Evolutionary conservation across 805 yeast genomes (phyloP).

Genomic region (Saccharomycopsis guyanensis): DNA sequence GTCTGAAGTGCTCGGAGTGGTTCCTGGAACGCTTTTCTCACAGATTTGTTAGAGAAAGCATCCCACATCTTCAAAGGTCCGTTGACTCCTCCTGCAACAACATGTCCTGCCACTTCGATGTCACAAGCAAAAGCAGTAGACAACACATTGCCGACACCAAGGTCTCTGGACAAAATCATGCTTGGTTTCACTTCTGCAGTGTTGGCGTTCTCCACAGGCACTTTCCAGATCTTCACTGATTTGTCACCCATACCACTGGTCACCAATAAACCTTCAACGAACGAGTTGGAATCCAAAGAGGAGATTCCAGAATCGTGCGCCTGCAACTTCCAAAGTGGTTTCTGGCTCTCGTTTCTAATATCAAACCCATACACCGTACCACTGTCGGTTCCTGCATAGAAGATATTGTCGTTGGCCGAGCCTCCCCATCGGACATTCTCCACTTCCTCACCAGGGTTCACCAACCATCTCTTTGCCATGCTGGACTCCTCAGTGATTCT

Average conservation of each 20-base stretch:
- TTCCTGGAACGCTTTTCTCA: conserved; percentile 58
- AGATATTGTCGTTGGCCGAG: conserved; percentile 36
- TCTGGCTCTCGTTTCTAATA: conserved; percentile 52
- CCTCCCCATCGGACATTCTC: conserved; percentile 66
- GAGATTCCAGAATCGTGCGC: conserved; percentile 96
- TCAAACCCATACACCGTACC: conserved; percentile 89
- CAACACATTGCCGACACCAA: conserved; percentile 90
- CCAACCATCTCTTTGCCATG: conserved; percentile 58
- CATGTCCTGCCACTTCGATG: conserved; percentile 73
- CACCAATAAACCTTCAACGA: conserved; percentile 63
- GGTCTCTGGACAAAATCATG: conserved; percentile 84
- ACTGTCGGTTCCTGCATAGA: conserved; percentile 83
- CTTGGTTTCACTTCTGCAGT: conserved; percentile 51
- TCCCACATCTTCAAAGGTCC: conserved; percentile 92
- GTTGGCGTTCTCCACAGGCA: conserved; percentile 33
- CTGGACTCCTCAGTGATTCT: conserved; percentile 56
- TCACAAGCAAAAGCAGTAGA: conserved; percentile 81
- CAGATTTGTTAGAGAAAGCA: conserved; percentile 71
- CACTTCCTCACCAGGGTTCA: conserved; percentile 67
- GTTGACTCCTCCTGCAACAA: conserved; percentile 81
- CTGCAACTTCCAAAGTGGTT: conserved; percentile 89
- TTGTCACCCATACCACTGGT: conserved; percentile 93
- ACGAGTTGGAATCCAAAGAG: conserved; percentile 60
- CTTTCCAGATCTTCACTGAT: conserved; percentile 80
- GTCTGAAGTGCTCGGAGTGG: conserved; percentile 49